phyloP scores from a whole-genome alignment of 495 filamentous ascomycete genomes.

The Aspergillus heteromorphus region DNA sequence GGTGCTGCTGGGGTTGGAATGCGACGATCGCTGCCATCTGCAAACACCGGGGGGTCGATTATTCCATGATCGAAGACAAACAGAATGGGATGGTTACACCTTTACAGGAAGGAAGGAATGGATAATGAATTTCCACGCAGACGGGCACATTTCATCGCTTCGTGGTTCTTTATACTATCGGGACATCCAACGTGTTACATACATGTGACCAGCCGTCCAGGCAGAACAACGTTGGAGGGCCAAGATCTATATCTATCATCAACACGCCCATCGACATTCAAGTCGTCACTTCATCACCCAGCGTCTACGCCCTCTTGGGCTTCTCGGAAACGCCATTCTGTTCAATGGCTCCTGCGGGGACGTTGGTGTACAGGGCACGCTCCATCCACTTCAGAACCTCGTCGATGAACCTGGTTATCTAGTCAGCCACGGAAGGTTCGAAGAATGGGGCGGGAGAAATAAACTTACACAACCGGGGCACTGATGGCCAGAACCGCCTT shows the following conservation, averaged over 20 bases:
- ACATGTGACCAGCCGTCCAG: constrained; percentile 12
- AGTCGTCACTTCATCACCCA: constrained; percentile 21
- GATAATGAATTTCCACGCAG: no score
- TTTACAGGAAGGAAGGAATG: no score
- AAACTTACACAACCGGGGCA: constrained; percentile 85
- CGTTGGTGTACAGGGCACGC: constrained; percentile 52
- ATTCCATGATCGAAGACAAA: constrained; percentile 6
- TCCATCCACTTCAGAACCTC: constrained; percentile 82
- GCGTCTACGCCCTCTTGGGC: constrained; percentile 35
- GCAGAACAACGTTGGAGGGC: constrained; percentile 3
- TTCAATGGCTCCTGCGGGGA: constrained; percentile 9
- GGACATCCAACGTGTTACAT: constrained; percentile 16
- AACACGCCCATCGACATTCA: constrained; percentile 11
- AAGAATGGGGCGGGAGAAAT: not conserved
- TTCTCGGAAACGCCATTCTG: constrained; percentile 34
- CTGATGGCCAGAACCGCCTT: constrained; percentile 85
- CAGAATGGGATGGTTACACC: no score
- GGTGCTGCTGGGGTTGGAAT: no score
- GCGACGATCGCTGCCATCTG: no score
- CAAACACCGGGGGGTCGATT: no score
- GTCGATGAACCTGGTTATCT: constrained; percentile 66
- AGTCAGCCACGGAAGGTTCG: constrained; percentile 13
- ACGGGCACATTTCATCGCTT: not conserved
- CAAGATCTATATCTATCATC: constrained; percentile 23
- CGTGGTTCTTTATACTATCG: constrained; percentile 7